These are phyloP conservation scores for Sporobolomyces roseus DNA, from an alignment of 768 basidiomycete genomes.

Conservation along the genomic window DNA sequence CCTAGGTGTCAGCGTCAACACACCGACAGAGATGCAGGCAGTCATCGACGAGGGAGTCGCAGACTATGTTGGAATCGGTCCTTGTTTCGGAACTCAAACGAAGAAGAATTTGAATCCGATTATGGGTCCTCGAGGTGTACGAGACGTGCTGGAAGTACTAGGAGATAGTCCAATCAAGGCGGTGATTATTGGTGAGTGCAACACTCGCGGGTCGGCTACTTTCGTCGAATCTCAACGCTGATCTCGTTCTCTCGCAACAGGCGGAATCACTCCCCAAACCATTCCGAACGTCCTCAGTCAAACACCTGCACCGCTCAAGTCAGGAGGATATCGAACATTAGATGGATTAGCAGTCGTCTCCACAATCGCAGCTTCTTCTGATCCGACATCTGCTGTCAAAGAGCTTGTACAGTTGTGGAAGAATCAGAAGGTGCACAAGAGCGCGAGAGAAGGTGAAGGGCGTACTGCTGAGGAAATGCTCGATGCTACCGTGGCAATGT, in stretches of 20 bases:
- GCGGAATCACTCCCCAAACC: conserved; percentile 79
- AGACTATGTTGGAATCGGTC: conserved; percentile 84
- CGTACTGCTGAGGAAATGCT: conserved; percentile 34
- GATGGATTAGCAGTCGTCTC: conserved; percentile 87
- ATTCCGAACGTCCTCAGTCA: conserved; percentile 71
- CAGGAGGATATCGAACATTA: conserved; percentile 52
- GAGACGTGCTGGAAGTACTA: conserved; percentile 62
- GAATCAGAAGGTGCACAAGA: conserved; percentile 48
- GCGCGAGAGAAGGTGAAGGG: too few species aligned
- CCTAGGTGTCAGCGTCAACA: conserved; percentile 77
- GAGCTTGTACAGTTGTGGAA: conserved; percentile 52
- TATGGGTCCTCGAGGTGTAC: conserved; percentile 70
- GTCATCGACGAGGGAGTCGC: conserved; percentile 63
- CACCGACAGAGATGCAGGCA: conserved; percentile 59
- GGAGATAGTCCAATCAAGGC: conserved; percentile 64
- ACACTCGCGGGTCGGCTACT: too few species aligned
- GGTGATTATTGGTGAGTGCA: conserved; percentile 75
- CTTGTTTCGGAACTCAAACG: conserved; percentile 74
- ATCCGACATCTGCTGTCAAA: conserved; percentile 43
- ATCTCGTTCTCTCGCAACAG: conserved; percentile 50
- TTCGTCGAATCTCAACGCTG: background rate
- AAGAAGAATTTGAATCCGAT: conserved; percentile 66
- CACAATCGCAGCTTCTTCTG: conserved; percentile 67
- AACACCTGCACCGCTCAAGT: conserved; percentile 48
- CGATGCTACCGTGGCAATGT: conserved; percentile 54